Conservation (phyloP, 2,329 filamentous ascomycete genomes). For the Nannizzia gypsea region DNA sequence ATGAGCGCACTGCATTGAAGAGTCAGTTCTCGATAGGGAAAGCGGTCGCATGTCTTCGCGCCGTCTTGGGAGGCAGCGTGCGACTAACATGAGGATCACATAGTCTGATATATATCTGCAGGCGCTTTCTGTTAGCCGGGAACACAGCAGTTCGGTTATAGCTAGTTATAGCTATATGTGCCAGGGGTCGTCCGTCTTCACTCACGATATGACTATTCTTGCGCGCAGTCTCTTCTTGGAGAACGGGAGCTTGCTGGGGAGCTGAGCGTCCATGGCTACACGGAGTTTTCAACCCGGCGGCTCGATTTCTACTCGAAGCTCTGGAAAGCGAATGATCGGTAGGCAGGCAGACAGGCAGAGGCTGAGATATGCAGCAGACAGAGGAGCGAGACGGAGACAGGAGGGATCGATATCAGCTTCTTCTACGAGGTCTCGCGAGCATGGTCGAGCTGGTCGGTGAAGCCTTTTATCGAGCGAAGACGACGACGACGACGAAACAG, state of each 20-base stretch:
- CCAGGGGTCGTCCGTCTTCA: not conserved
- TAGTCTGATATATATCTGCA: conserved; percentile 47
- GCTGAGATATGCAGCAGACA: too few relatives aligned
- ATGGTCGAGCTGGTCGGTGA: not conserved
- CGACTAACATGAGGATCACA: conserved; percentile 45
- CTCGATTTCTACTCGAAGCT: not conserved
- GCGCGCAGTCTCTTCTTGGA: conserved; percentile 42
- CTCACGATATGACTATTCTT: conserved; percentile 43
- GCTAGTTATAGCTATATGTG: not conserved
- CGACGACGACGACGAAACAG: not conserved
- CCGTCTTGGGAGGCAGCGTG: not conserved
- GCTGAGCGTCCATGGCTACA: conserved; percentile 13
- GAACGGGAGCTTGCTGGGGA: conserved; percentile 39
- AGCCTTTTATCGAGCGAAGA: not conserved
- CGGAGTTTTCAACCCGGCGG: not conserved
- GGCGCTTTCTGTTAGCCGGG: not conserved
- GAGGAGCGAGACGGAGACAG: not conserved
- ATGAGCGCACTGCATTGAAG: conserved; percentile 37
- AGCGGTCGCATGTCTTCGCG: conserved; percentile 7
- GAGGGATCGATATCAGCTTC: not conserved
- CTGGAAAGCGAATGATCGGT: too few relatives aligned
- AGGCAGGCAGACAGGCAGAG: too few relatives aligned
- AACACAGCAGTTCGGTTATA: too few relatives aligned
- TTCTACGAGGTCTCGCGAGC: not conserved
- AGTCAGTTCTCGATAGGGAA: conserved; percentile 10